These are phyloP conservation scores for Backusella australiensis DNA, from an alignment of 192 early-diverging fungal genomes.

Conservation along the genomic window DNA sequence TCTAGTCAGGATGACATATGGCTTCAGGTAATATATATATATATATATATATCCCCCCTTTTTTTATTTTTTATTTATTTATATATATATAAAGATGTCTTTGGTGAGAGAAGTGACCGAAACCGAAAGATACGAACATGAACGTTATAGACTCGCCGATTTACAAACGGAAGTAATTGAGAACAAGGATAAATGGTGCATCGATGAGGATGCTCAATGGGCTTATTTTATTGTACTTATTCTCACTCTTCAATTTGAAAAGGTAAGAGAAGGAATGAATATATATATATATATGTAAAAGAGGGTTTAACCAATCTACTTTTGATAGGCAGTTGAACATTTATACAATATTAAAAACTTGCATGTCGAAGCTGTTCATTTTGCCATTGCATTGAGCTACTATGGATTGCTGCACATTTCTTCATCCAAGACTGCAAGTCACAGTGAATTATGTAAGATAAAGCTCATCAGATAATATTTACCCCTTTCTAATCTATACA, in stretches of 20 bases:
- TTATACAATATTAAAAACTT: constrained; percentile 60
- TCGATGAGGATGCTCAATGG: constrained; percentile 62
- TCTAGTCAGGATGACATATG: constrained; percentile 94
- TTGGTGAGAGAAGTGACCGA: constrained; percentile 59
- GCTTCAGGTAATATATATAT: constrained; percentile 57
- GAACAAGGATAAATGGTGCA: constrained; percentile 72
- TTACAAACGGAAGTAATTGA: constrained; percentile 65
- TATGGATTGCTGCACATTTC: constrained; percentile 78
- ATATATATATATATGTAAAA: no score
- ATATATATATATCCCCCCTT: no score
- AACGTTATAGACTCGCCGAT: constrained; percentile 65
- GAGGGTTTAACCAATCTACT: not conserved
- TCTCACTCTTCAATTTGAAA: constrained; percentile 89
- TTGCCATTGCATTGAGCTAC: constrained; percentile 80
- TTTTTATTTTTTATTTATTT: not conserved
- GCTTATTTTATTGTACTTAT: constrained; percentile 83
- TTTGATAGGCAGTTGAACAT: constrained; percentile 65
- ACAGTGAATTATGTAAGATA: constrained; percentile 35
- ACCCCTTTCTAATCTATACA: not conserved
- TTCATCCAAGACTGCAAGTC: constrained; percentile 42
- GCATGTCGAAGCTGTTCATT: constrained; percentile 85
- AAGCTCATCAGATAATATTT: not conserved
- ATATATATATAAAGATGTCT: constrained; percentile 44
- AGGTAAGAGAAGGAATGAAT: constrained; percentile 15
- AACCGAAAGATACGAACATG: constrained; percentile 48